Evolutionary conservation across 1,284 basidiomycete species (phyloP).

Genomic region (Sanghuangporus weigelae): DNA sequence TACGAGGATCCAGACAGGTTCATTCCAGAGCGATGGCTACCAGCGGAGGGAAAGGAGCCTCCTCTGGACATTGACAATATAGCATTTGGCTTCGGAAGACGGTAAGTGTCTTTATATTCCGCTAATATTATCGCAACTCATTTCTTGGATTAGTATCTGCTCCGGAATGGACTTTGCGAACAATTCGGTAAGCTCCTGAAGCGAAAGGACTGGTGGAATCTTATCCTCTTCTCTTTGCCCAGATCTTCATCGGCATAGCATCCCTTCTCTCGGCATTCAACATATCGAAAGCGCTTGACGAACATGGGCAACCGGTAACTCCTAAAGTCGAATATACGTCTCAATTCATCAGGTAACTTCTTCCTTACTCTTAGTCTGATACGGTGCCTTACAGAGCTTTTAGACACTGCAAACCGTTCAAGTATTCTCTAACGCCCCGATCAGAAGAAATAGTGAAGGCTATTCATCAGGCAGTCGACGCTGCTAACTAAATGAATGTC

Average conservation of each 20-base stretch:
- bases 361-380: background rate
- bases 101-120: background rate
- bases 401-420: conserved; percentile 14
- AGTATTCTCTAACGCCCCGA: conserved; percentile 15
- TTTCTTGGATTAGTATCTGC: conserved; percentile 4
- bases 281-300: conserved; percentile 8
- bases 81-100: conserved; percentile 11
- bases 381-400: background rate
- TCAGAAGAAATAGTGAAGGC: conserved; percentile 5
- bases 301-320: conserved; percentile 5
- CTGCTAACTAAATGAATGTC: background rate
- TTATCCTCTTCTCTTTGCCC: background rate
- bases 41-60: background rate
- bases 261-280: conserved; percentile 13
- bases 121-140: background rate
- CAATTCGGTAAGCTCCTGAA: background rate
- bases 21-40: conserved; percentile 12
- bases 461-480: conserved; percentile 1
- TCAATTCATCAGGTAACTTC: background rate
- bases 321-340: conserved; percentile 2
- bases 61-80: background rate
- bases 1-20: conserved; percentile 10
- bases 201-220: background rate
- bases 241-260: conserved; percentile 11
- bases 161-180: conserved; percentile 1